These are phyloP conservation scores for Hsuehochloa calcarea DNA, from an alignment of 176 grass and related monocot genomes.

Conservation along the genomic window DNA sequence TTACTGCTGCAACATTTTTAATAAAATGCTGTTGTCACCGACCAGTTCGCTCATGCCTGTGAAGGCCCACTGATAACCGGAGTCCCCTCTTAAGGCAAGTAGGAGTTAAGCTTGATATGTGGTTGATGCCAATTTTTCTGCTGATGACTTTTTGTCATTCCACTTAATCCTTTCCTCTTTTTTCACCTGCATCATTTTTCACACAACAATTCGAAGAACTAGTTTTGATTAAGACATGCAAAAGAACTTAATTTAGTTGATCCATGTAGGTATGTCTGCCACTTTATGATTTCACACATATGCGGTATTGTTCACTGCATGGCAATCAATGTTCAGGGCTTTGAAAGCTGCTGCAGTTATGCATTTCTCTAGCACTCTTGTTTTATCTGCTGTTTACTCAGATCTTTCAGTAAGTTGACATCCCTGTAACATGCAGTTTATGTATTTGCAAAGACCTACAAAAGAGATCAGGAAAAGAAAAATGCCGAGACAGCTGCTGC, in stretches of 20 bases:
- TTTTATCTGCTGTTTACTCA: background rate
- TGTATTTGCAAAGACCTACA: constrained; percentile 72
- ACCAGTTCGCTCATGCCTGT: background rate
- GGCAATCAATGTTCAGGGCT: background rate
- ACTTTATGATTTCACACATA: background rate
- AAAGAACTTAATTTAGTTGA: background rate
- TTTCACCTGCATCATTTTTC: background rate
- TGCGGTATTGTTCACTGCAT: background rate
- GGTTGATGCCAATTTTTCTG: background rate
- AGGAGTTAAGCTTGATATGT: constrained; percentile 22
- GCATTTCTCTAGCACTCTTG: background rate
- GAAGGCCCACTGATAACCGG: background rate
- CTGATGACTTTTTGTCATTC: background rate
- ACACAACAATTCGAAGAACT: background rate
- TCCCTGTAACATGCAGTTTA: constrained; percentile 55
- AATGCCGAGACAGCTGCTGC: constrained; percentile 31
- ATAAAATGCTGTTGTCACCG: background rate
- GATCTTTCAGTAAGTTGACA: constrained; percentile 18
- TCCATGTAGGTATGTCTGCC: constrained; percentile 7
- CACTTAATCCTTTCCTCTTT: background rate
- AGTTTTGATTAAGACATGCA: background rate
- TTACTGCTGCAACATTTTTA: background rate
- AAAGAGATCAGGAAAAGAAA: constrained; percentile 52
- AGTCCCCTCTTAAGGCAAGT: background rate
- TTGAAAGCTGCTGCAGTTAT: background rate